These are phyloP conservation scores for Aspergillus nanangensis DNA, from an alignment of 495 filamentous ascomycete genomes.

Conservation along the genomic window DNA sequence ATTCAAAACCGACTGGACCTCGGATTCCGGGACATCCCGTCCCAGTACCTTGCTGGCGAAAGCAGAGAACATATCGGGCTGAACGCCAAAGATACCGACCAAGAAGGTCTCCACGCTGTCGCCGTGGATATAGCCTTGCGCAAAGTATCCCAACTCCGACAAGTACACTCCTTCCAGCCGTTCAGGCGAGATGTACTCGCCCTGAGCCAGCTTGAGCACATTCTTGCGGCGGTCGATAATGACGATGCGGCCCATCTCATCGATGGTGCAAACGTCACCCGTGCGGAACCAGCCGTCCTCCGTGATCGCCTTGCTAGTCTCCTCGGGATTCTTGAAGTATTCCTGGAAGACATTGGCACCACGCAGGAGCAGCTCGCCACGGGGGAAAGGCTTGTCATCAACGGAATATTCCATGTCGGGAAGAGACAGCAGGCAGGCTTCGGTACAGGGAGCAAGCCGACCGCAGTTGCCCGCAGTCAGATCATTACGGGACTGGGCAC, in stretches of 20 bases:
- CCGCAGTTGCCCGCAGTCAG: constrained; percentile 80
- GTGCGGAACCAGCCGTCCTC: constrained; percentile 96
- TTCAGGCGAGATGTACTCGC: constrained; percentile 97
- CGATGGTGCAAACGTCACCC: constrained; percentile 82
- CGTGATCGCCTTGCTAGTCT: constrained; percentile 77
- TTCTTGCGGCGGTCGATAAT: constrained; percentile 98
- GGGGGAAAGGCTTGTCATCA: constrained; percentile 87
- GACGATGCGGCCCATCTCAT: constrained; percentile 79
- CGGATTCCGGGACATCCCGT: constrained; percentile 53
- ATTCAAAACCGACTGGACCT: constrained; percentile 58
- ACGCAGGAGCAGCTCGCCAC: constrained; percentile 84
- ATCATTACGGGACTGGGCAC: constrained; percentile 66
- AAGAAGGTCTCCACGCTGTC: constrained; percentile 80
- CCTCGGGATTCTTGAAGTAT: constrained; percentile 84
- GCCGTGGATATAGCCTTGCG: constrained; percentile 85
- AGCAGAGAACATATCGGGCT: constrained; percentile 72
- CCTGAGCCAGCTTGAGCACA: constrained; percentile 94
- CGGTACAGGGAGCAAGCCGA: constrained; percentile 57
- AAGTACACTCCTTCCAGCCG: constrained; percentile 93
- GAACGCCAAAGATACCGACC: constrained; percentile 82
- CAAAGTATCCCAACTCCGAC: constrained; percentile 69
- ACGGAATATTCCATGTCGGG: constrained; percentile 94
- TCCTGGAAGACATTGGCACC: constrained; percentile 73
- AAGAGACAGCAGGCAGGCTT: constrained; percentile 78
- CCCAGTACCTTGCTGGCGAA: constrained; percentile 74